phyloP scores from a whole-genome alignment of 169 alveolate genomes.

The Eimeria acervulina region DNA sequence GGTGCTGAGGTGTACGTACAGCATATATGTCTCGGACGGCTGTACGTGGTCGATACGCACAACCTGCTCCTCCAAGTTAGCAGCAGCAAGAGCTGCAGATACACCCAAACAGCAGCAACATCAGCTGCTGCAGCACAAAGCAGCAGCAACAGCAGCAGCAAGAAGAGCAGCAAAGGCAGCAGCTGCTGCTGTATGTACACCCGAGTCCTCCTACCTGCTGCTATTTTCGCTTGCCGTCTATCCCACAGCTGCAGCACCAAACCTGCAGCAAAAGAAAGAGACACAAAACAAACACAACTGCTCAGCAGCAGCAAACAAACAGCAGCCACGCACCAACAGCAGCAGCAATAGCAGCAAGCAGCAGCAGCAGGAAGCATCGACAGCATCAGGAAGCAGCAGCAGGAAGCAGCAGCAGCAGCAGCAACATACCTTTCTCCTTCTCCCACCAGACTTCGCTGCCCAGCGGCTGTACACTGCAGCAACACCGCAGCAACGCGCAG shows the following conservation, averaged over 20 bases:
- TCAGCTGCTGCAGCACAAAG: constrained; percentile 36
- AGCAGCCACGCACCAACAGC: too few relatives aligned
- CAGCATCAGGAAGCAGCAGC: too few relatives aligned
- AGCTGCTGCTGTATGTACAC: background rate
- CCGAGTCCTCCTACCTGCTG: background rate
- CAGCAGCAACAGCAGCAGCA: constrained; percentile 27
- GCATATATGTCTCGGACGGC: constrained; percentile 40
- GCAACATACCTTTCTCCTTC: too few relatives aligned
- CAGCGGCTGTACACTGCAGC: too few relatives aligned
- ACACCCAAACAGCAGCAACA: constrained; percentile 33
- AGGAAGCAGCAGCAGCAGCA: constrained; percentile 18
- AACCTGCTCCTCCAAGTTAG: constrained; percentile 1
- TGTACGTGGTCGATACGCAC: constrained; percentile 36
- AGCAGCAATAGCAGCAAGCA: too few relatives aligned
- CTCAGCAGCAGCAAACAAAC: constrained; percentile 56
- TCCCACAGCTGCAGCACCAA: constrained; percentile 70
- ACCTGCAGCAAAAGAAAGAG: constrained; percentile 22
- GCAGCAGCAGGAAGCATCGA: too few relatives aligned
- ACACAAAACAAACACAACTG: background rate
- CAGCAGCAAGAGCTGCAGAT: constrained; percentile 32
- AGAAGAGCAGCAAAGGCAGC: background rate
- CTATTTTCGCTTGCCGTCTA: constrained; percentile 42
- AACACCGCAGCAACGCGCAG: too few relatives aligned
- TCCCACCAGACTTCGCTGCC: too few relatives aligned
- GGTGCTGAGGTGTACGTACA: constrained; percentile 14